Percentiles rank a stretch among this genome's conserved stretches.
Conservation (phyloP, 202 grass and related monocot genomes). For the Alloteropsis angusta region DNA sequence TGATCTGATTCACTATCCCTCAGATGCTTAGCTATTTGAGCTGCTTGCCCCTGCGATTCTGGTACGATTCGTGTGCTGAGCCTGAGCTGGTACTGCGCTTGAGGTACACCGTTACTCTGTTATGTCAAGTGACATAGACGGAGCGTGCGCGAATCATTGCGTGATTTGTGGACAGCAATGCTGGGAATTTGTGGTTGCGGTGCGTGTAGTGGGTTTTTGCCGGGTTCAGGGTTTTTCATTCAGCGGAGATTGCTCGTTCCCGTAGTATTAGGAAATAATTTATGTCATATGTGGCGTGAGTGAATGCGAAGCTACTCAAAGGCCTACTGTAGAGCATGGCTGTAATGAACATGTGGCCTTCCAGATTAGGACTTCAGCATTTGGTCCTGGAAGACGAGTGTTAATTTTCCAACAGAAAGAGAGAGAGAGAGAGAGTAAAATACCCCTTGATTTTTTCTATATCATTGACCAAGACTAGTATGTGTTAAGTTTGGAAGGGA, state of each 20-base stretch:
- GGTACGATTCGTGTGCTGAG: background rate
- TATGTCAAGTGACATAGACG: background rate
- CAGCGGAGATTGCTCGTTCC: background rate
- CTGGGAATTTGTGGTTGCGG: background rate
- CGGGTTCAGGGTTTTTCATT: constrained; percentile 8
- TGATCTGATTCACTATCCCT: background rate
- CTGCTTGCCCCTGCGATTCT: background rate
- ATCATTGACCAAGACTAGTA: background rate
- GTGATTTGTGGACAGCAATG: background rate
- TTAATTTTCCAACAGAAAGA: background rate
- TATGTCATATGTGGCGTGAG: background rate
- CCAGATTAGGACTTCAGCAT: background rate
- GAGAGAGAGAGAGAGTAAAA: too few relatives aligned
- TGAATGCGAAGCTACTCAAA: background rate
- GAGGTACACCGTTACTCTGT: background rate
- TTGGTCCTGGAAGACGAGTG: background rate
- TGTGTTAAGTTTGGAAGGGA: background rate
- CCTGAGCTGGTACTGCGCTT: background rate
- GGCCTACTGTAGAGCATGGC: background rate
- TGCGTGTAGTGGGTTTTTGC: background rate
- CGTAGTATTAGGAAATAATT: background rate
- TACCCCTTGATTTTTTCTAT: background rate
- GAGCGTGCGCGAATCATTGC: background rate
- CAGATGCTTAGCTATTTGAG: background rate
- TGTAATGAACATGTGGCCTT: background rate